phyloP scores from a whole-genome alignment of 2,329 filamentous ascomycete species.

The Chrysoporthe cubensis region DNA sequence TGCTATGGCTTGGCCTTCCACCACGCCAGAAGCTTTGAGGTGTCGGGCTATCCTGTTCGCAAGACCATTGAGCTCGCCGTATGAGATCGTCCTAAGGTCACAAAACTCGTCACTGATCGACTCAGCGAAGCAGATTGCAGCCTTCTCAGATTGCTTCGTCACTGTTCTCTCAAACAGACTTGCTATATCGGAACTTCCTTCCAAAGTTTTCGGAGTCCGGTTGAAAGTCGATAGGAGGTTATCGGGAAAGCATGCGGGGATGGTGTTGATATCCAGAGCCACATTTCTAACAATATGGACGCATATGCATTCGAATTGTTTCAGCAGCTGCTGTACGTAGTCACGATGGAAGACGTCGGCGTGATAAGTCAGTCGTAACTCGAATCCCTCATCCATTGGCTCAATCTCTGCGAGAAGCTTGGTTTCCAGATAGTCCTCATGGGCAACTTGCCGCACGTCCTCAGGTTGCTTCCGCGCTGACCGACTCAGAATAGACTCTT shows the following conservation, averaged over 20 bases:
- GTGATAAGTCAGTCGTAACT: conserved; percentile 53
- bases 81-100: conserved; percentile 58
- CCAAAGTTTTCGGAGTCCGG: conserved; percentile 38
- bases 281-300: conserved; percentile 36
- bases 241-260: conserved; percentile 36
- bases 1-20: conserved; percentile 64
- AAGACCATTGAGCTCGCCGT: conserved; percentile 62
- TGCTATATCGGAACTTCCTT: conserved; percentile 49
- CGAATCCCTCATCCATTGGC: conserved; percentile 52
- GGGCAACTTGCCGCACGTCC: conserved; percentile 58
- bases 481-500: conserved; percentile 65
- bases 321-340: conserved; percentile 60
- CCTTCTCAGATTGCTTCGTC: conserved; percentile 49
- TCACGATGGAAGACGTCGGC: conserved; percentile 52
- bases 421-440: conserved; percentile 76
- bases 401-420: conserved; percentile 77
- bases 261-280: conserved; percentile 32
- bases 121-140: conserved; percentile 68
- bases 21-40: conserved; percentile 52
- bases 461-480: conserved; percentile 14
- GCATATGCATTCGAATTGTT: conserved; percentile 63
- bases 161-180: conserved; percentile 59
- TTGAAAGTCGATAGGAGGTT: conserved; percentile 56
- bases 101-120: conserved; percentile 45
- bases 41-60: conserved; percentile 67